These are phyloP conservation scores for Phialemoniopsis sp. DNA, from an alignment of 2,329 filamentous ascomycete genomes.

Conservation along the genomic window DNA sequence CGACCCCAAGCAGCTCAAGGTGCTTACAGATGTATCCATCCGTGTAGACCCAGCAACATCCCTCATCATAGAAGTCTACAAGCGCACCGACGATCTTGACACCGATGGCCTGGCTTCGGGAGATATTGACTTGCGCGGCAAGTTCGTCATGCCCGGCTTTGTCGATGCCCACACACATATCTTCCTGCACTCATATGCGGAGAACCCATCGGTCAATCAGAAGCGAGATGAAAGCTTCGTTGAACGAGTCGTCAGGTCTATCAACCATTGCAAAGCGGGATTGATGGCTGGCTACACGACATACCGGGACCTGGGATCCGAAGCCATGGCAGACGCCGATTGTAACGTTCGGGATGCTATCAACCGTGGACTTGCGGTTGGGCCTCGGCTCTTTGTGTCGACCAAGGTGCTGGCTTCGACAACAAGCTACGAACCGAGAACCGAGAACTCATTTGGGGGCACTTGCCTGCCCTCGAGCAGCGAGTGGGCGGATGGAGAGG, in stretches of 20 bases:
- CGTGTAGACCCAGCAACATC: slow-evolving; percentile 31
- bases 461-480: slow-evolving; percentile 28
- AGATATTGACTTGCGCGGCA: slow-evolving; percentile 50
- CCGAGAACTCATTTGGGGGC: slow-evolving; percentile 36
- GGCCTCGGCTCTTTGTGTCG: slow-evolving; percentile 51
- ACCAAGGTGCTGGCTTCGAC: slow-evolving; percentile 45
- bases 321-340: slow-evolving; percentile 45
- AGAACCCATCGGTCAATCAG: too few relatives aligned
- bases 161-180: slow-evolving; percentile 54
- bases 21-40: slow-evolving; percentile 36
- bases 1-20: slow-evolving; percentile 35
- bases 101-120: slow-evolving; percentile 18
- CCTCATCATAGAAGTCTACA: slow-evolving; percentile 29
- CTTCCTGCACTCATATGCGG: slow-evolving; percentile 45
- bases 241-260: slow-evolving; percentile 49
- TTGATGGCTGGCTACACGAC: slow-evolving; percentile 56
- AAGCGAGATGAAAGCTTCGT: slow-evolving; percentile 55
- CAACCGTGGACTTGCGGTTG: slow-evolving; percentile 47
- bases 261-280: slow-evolving; percentile 46
- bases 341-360: slow-evolving; percentile 47
- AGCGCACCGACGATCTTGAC: slow-evolving; percentile 17
- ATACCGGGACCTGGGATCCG: slow-evolving; percentile 52
- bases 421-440: slow-evolving; percentile 42
- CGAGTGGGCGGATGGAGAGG: slow-evolving; percentile 42
- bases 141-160: slow-evolving; percentile 45